A percentile compares a stretch with the other conserved stretches of the same genome.
phyloP scores from a whole-genome alignment of 176 grass and related monocot species.

The Cenchrus purpureus region DNA sequence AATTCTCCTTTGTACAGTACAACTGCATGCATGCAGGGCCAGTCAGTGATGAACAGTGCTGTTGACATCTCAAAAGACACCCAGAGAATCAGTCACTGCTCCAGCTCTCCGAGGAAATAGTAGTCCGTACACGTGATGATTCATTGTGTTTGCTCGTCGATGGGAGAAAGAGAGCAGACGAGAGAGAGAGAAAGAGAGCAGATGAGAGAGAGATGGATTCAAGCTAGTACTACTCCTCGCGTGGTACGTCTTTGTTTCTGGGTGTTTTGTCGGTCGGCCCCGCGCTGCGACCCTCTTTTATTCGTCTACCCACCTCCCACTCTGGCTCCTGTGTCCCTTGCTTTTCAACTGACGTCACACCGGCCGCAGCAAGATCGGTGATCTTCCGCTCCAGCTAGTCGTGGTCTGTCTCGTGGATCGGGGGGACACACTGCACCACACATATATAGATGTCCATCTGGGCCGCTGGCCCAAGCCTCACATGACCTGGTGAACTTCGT shows the following conservation, averaged over 20 bases:
- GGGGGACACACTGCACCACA: too few species aligned
- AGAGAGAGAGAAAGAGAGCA: too few species aligned
- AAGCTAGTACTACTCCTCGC: too few species aligned
- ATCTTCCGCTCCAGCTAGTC: constrained; percentile 7
- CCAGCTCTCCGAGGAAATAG: neutral
- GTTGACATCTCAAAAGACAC: constrained; percentile 43
- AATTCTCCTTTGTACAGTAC: constrained; percentile 5
- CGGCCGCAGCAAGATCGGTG: neutral
- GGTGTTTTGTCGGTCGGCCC: constrained; percentile 30
- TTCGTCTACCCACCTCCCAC: neutral
- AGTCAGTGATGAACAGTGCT: constrained; percentile 20
- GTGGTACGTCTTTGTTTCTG: constrained; percentile 16
- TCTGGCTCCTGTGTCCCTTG: neutral
- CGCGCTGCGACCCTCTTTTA: neutral
- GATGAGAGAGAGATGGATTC: too few species aligned
- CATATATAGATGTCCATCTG: too few species aligned
- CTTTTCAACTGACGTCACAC: constrained; percentile 44
- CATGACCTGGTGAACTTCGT: too few species aligned
- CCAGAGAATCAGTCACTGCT: neutral
- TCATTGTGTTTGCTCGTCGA: constrained; percentile 7
- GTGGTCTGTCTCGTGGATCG: neutral
- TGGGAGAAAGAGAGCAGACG: neutral
- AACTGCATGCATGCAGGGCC: neutral
- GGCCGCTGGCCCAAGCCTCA: too few species aligned
- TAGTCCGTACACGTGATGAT: constrained; percentile 43